phyloP scores from a whole-genome alignment of 1,284 basidiomycete species.

The Leccinum proximum region DNA sequence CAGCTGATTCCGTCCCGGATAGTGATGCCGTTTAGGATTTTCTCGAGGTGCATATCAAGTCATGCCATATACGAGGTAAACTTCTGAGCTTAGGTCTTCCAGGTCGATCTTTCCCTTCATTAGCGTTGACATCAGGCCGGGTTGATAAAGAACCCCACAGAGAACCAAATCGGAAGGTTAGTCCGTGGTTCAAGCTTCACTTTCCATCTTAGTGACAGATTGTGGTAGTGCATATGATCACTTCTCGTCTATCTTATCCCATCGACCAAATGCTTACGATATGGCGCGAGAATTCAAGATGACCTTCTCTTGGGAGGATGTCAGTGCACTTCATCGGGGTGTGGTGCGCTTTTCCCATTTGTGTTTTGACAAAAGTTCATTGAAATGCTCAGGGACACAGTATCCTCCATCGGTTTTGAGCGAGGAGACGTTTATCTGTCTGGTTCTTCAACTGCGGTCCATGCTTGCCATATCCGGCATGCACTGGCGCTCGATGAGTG shows the following conservation, averaged over 20 bases:
- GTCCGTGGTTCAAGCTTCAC: background rate
- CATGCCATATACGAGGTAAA: slow-evolving; percentile 27
- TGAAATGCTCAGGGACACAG: slow-evolving; percentile 19
- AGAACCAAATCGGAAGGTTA: slow-evolving; percentile 19
- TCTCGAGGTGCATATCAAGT: slow-evolving; percentile 37
- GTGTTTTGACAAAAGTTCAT: background rate
- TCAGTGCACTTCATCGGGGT: slow-evolving; percentile 23
- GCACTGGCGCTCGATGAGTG: slow-evolving; percentile 32
- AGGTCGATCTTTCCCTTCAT: background rate
- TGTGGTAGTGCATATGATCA: slow-evolving; percentile 18
- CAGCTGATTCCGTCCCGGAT: background rate
- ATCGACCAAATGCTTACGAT: slow-evolving; percentile 10
- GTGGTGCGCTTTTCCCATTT: slow-evolving; percentile 22
- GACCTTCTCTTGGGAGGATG: slow-evolving; percentile 19
- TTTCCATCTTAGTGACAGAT: background rate
- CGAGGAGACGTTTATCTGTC: slow-evolving; percentile 21
- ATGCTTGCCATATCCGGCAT: slow-evolving; percentile 26
- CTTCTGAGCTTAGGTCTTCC: background rate
- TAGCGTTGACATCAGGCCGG: slow-evolving; percentile 24
- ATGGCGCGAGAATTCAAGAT: slow-evolving; percentile 20
- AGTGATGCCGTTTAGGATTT: slow-evolving; percentile 22
- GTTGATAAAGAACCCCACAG: slow-evolving; percentile 27
- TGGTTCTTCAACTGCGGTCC: slow-evolving; percentile 14
- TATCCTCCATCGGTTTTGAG: slow-evolving; percentile 30
- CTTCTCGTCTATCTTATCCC: slow-evolving; percentile 14